phyloP scores from a whole-genome alignment of 116 monocot genomes.

The Cymodocea nodosa region DNA sequence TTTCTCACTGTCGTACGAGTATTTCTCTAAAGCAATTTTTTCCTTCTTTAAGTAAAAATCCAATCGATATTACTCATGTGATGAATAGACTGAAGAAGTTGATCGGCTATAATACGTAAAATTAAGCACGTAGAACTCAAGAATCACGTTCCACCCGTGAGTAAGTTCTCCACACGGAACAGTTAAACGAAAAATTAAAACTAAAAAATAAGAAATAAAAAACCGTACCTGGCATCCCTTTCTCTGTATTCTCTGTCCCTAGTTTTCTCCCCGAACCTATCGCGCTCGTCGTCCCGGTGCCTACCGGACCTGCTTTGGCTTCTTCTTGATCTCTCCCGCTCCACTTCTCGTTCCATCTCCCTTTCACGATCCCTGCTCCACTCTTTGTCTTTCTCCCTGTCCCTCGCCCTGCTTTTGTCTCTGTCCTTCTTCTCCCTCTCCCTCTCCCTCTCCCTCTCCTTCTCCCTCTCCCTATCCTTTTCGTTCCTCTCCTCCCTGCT shows the following conservation, averaged over 20 bases:
- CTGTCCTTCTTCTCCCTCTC: slow-evolving; percentile 23
- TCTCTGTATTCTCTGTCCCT: slow-evolving; percentile 25
- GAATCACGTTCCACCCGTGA: too few relatives aligned
- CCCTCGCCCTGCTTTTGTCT: slow-evolving; percentile 23
- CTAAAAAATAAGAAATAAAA: not conserved
- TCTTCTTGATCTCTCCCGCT: slow-evolving; percentile 37
- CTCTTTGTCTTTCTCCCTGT: slow-evolving; percentile 22
- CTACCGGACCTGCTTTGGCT: slow-evolving; percentile 65
- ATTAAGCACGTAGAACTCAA: too few relatives aligned
- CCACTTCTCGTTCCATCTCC: slow-evolving; percentile 24
- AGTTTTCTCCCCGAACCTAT: slow-evolving; percentile 28
- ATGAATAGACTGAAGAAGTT: too few relatives aligned
- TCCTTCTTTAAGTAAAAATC: too few relatives aligned
- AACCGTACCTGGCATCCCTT: slow-evolving; percentile 38
- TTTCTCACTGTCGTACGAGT: too few relatives aligned
- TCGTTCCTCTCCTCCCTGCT: slow-evolving; percentile 13
- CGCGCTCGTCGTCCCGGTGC: slow-evolving; percentile 27
- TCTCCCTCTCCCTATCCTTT: slow-evolving; percentile 25
- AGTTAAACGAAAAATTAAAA: not conserved
- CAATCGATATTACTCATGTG: too few relatives aligned
- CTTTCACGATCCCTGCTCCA: slow-evolving; percentile 20
- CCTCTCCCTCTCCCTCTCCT: slow-evolving; percentile 33
- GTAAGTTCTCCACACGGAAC: not conserved
- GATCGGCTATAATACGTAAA: too few relatives aligned
- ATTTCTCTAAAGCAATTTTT: too few relatives aligned